Percentiles rank a stretch among this genome's conserved stretches.
phyloP scores from a whole-genome alignment of 2,329 filamentous ascomycete species.

The Proliferodiscus dingleyae region DNA sequence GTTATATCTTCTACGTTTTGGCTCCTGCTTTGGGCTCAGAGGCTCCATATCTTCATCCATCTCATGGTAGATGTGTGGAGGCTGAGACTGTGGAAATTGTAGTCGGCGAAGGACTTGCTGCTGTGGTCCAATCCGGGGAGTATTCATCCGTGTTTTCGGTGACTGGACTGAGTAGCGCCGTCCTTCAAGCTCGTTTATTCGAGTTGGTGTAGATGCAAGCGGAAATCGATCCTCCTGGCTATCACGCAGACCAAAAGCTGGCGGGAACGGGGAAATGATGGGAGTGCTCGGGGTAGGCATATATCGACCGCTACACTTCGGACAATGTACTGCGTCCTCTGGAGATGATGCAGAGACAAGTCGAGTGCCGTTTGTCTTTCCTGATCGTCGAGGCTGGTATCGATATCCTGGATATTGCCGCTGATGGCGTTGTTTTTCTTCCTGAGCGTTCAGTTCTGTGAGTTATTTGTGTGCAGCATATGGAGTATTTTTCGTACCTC shows the following conservation, averaged over 20 bases:
- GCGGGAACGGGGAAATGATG: conserved; percentile 27
- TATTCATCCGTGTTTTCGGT: conserved; percentile 24
- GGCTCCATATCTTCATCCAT: conserved; percentile 36
- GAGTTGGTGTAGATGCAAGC: conserved; percentile 20
- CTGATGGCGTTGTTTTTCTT: conserved; percentile 87
- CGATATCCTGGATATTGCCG: conserved; percentile 89
- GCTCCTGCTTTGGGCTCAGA: conserved; percentile 46
- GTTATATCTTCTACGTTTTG: conserved; percentile 59
- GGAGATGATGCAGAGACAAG: conserved; percentile 29
- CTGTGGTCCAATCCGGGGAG: conserved; percentile 31
- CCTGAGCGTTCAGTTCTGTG: conserved; percentile 38
- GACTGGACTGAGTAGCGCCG: conserved; percentile 19
- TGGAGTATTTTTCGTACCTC: conserved; percentile 52
- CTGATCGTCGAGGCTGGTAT: conserved; percentile 64
- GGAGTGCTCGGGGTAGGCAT: conserved; percentile 32
- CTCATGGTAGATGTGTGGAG: conserved; percentile 30
- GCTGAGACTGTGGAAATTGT: conserved; percentile 21
- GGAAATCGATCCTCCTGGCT: conserved; percentile 17
- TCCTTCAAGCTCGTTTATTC: conserved; percentile 17
- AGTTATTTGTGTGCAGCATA: conserved; percentile 2
- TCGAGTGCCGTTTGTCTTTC: conserved; percentile 23
- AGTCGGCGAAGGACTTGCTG: conserved; percentile 19
- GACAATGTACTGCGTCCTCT: conserved; percentile 55
- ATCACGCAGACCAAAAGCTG: conserved; percentile 13
- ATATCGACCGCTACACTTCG: conserved; percentile 61